These are phyloP conservation scores for Ballota nigra DNA, from an alignment of 257 asterid genomes.

Conservation along the genomic window DNA sequence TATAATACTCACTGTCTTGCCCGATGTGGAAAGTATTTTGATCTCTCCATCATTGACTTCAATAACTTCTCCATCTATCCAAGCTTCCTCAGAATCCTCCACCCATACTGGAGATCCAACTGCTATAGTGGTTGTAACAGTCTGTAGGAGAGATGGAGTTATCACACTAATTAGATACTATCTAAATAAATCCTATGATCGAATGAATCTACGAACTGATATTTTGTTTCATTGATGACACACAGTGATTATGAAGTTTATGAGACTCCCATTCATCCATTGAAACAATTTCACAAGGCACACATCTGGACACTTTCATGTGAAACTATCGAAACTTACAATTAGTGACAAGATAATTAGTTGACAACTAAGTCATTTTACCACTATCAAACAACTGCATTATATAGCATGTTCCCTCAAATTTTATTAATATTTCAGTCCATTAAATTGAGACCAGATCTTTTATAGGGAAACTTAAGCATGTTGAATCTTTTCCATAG, in stretches of 20 bases:
- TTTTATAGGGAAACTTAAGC: not conserved
- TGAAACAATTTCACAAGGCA: not conserved
- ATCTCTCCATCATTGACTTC: slow-evolving; percentile 67
- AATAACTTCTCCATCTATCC: slow-evolving; percentile 80
- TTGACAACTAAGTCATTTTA: not conserved
- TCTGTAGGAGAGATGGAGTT: slow-evolving; percentile 43
- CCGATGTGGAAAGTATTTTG: slow-evolving; percentile 63
- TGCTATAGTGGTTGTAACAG: slow-evolving; percentile 52
- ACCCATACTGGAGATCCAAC: slow-evolving; percentile 97
- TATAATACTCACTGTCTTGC: slow-evolving; percentile 57
- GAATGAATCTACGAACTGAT: not conserved
- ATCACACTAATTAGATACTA: not conserved
- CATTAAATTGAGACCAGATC: not conserved
- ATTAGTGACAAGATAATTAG: not conserved
- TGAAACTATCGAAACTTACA: not conserved
- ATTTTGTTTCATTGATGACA: not conserved
- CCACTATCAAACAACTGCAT: not conserved
- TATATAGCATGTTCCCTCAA: not conserved
- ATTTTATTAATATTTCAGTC: not conserved
- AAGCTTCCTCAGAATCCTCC: slow-evolving; percentile 84
- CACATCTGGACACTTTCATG: not conserved
- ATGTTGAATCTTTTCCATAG: not conserved
- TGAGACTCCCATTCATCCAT: not conserved
- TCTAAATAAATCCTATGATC: not conserved
- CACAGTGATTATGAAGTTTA: not conserved